Evolutionary conservation across 441 rosid genomes (phyloP), one percentile per base, ranked within the genome.

Genomic region (Adansonia rubrostipa): DNA sequence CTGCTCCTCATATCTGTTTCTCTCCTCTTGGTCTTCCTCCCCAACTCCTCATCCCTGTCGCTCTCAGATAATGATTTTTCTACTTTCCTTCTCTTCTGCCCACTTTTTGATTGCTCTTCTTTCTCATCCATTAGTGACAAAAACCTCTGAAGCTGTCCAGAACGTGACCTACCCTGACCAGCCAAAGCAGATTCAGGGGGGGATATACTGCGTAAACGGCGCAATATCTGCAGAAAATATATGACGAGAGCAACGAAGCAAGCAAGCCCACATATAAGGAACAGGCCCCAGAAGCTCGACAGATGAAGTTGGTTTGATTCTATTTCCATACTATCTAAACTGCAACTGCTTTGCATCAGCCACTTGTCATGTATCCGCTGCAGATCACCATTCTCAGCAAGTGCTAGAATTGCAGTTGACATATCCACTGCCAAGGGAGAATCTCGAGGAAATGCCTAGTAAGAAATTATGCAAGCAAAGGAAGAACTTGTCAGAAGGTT

Each of bases 281-380:
- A 95, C 40, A 95, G 90, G 5, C 97, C 99, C 95, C 98, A 89
- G 71, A 95, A 95, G 84, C 98, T 93, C 61, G 82, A 84, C 0
- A 93, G 87, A 73, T 92, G 88, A 81, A 95, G 96, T 73, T 86
- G 83, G 79, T 89, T 84, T 33, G 98, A 90, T 74, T 93, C 97
- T 10, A 91, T 66, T 85, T 89, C 93, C 0, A 91, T 76, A 54
- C 78, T 76, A 0, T 95, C 97, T 69, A 85, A 83, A 82, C 86
- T 77, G 88, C 97, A 95, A n/a, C 88, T 47, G 74, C 91, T 90
- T 81, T 81, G 84, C 88, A 84, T 82, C 51, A 95, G 85, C 97
- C 99, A 95, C 84, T 93, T 93, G 87, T 95, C 98, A 69, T 93
- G 99, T 82, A 95, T 93, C 77, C 96, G 86, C 82, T 93, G 98